Base-by-base conservation (phyloP, 768 basidiomycete species). In the Tricholoma matsutake region DNA sequence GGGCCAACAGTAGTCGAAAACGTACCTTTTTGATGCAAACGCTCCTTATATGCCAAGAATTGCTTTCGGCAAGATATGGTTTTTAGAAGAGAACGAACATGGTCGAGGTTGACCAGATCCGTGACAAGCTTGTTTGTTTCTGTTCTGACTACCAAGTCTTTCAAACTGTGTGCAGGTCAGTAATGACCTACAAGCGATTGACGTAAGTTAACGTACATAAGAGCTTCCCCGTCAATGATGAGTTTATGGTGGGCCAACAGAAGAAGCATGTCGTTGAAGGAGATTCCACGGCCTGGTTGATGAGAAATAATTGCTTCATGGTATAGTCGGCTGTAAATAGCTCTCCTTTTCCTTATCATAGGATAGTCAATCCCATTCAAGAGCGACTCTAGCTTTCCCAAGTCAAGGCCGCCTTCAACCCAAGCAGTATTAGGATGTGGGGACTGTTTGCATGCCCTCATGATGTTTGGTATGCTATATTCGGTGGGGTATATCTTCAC, bases 201-300 rank as follows among this genome's bases (percentile, higher is more conserved):
- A 28, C 9, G 6, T 22, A 39, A 41, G 29, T 18, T 34, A 13
- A 83, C 92, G 70, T 72, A 96, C 96, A 87, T 83, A 25, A 98
- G 76, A 13, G 96, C 96, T 31, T 94, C 91, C 28, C 84, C 85
- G 73, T 97, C 94, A 54, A 92, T 83, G 63, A 98, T 94, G 56
- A 98, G 76, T 72, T 92, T 95, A 76, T 98, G 88, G 70, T 97
- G 96, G 1, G 92, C 89, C 41, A 98, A 77, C 49, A 98, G 76
- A 34, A 91, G 70, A 2, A 98, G 81, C 92, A 96, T 96, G 49
- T 86, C 84, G 1, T 87, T 92, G 78, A 98, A 98, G 22, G 92
- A 91, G 61, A 98, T 93, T 8, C 95, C 95, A 56, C 85, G 81
- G 1, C 86, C 86, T 32, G 80, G 82, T 62, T 89, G 83, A 63